phyloP scores from a whole-genome alignment of 2,329 filamentous ascomycete species.

The Boeremia exigua region DNA sequence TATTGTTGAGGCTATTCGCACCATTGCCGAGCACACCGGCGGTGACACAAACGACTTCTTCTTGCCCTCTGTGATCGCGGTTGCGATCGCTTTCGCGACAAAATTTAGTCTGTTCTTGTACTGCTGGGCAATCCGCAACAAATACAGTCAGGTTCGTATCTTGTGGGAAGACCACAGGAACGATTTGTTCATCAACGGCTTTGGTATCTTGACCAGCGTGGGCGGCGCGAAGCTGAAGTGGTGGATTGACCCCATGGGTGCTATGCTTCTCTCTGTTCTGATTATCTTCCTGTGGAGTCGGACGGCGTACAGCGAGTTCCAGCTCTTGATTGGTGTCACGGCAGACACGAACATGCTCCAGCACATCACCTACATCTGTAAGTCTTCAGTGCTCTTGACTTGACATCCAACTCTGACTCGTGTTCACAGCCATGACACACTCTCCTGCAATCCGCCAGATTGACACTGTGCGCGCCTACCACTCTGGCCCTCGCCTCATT shows the following conservation, averaged over 20 bases:
- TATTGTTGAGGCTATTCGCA: constrained; percentile 82
- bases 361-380: constrained; percentile 91
- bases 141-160: constrained; percentile 89
- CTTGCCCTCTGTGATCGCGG: constrained; percentile 83
- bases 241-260: constrained; percentile 96
- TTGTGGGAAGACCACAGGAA: constrained; percentile 98
- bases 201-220: constrained; percentile 89
- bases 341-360: constrained; percentile 87
- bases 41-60: constrained; percentile 69
- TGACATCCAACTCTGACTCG: not conserved
- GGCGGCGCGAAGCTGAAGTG: constrained; percentile 85
- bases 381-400: constrained; percentile 19
- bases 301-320: constrained; percentile 87
- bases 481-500: constrained; percentile 85
- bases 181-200: constrained; percentile 94
- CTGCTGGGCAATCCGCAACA: constrained; percentile 88
- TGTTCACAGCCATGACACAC: constrained; percentile 74
- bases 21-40: constrained; percentile 62
- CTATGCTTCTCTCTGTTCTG: constrained; percentile 79
- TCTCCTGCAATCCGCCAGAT: constrained; percentile 79
- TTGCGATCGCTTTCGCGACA: constrained; percentile 80
- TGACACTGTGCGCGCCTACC: constrained; percentile 94
- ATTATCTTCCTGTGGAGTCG: constrained; percentile 82
- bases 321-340: constrained; percentile 87
- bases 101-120: constrained; percentile 87